Evolutionary conservation across 2,329 filamentous ascomycete species (phyloP), one percentile per base, ranked within the genome.

Genomic region (Ascochyta koolunga): DNA sequence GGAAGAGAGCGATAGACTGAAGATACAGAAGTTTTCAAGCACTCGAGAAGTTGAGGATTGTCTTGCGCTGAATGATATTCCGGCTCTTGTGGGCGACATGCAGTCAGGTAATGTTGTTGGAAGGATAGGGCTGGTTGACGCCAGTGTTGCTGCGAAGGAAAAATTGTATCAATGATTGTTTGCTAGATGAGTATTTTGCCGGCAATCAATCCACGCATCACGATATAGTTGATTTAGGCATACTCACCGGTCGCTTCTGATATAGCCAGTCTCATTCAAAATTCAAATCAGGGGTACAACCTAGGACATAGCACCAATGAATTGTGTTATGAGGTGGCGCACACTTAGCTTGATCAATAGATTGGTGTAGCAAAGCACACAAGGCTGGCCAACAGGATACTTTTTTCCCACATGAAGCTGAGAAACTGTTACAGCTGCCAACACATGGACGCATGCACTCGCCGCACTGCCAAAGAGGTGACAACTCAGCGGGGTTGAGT

Each of bases 301-400:
- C 13, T 0, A 15, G 9, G 9, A 9, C 4, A 24, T 4, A n/a
- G 2, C 2, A 5, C 27, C 19, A 18, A 39, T 39, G 6, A 54
- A 44, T 39, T 5, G 8, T 16, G 9, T 6, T 7, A 4, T 4
- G 8, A 2, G 15, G 13, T 39, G 43, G 50, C 43, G 39, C 9
- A n/a, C 19, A 13, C 33, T 29, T 38, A 29, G 10, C 8, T 19
- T 6, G 9, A 54, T 40, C 24, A 22, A 27, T 15, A 32, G 38
- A n/a, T 22, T 35, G 38, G 40, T 54, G 50, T 40, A 48, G 44
- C 25, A 22, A 38, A 56, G 40, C 36, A 43, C 44, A 45, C 48
- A 51, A 63, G 60, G 61, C 62, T 67, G 62, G 52, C 62, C 61
- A 69, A 68, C 59, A 45, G 56, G 36, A 56, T 38, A 27, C 29